Conservation (phyloP, 2,329 filamentous ascomycete species). For the Exophiala oligosperma region DNA sequence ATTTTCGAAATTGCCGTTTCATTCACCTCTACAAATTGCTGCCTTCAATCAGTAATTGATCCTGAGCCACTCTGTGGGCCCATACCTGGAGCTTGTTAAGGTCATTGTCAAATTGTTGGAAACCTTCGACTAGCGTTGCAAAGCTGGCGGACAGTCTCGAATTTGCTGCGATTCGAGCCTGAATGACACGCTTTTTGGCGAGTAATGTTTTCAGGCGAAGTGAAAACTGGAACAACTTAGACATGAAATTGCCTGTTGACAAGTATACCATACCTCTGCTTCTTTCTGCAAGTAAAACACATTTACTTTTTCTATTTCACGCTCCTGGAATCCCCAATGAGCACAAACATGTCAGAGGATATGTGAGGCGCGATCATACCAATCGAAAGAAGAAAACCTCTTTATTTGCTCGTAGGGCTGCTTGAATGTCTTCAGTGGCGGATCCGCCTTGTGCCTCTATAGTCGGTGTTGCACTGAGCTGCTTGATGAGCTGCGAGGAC, state of each 20-base stretch:
- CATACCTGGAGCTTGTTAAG: slow-evolving; percentile 82
- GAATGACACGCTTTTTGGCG: slow-evolving; percentile 91
- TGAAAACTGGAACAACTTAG: slow-evolving; percentile 66
- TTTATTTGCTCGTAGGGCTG: slow-evolving; percentile 89
- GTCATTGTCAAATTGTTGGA: slow-evolving; percentile 95
- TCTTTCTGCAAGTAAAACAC: slow-evolving; percentile 97
- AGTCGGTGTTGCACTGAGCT: slow-evolving; percentile 87
- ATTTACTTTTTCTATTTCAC: slow-evolving; percentile 98
- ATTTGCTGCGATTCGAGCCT: slow-evolving; percentile 72
- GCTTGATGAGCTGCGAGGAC: slow-evolving; percentile 83
- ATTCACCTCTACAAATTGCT: slow-evolving; percentile 98
- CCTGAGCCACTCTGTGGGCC: slow-evolving; percentile 1
- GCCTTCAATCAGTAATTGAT: slow-evolving; percentile 13
- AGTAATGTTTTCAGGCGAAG: slow-evolving; percentile 86
- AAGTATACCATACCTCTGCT: slow-evolving; percentile 69
- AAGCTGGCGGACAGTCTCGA: slow-evolving; percentile 92
- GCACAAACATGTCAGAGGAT: neutral
- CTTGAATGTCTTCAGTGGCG: slow-evolving; percentile 32
- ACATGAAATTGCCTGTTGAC: neutral
- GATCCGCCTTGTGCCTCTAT: slow-evolving; percentile 72
- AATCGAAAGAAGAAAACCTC: slow-evolving; percentile 98
- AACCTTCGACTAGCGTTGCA: slow-evolving; percentile 91
- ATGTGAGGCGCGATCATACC: slow-evolving; percentile 50
- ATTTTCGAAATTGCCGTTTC: slow-evolving; percentile 98
- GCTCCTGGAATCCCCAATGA: slow-evolving; percentile 62